These are phyloP conservation scores for Mychonastes homosphaera DNA, from an alignment of 139 green algal genomes.

Conservation along the genomic window DNA sequence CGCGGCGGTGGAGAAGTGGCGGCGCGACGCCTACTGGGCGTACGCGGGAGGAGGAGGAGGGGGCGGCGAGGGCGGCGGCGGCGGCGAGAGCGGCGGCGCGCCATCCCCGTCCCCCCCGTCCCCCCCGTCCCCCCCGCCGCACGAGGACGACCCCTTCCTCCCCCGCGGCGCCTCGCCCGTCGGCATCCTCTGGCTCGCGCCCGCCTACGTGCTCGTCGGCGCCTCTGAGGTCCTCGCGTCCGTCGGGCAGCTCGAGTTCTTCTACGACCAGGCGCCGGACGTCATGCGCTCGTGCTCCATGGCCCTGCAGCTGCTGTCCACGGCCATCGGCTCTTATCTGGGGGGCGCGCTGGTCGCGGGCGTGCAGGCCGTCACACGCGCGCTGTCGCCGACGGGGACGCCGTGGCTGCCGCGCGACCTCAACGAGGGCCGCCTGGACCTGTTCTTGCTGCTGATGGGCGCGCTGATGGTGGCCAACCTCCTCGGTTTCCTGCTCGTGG, in stretches of 20 bases:
- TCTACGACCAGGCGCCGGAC: conserved; percentile 86
- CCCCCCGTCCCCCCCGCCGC: too few relatives aligned
- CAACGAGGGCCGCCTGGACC: conserved; percentile 55
- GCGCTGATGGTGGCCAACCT: conserved; percentile 50
- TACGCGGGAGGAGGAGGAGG: background rate
- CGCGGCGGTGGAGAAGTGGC: conserved; percentile 51
- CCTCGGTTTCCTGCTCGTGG: conserved; percentile 53
- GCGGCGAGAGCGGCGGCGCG: background rate
- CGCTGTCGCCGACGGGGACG: conserved; percentile 16
- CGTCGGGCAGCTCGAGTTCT: conserved; percentile 91
- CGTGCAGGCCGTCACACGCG: conserved; percentile 24
- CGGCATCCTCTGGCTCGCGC: conserved; percentile 52
- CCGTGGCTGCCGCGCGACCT: conserved; percentile 49
- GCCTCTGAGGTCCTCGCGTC: conserved; percentile 74
- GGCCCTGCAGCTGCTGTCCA: conserved; percentile 72
- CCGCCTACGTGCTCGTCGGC: conserved; percentile 77
- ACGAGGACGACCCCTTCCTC: too few relatives aligned
- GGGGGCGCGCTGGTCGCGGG: conserved; percentile 49
- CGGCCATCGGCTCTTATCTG: conserved; percentile 71
- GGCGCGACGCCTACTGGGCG: conserved; percentile 41
- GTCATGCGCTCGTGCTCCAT: conserved; percentile 85
- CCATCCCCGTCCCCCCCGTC: background rate
- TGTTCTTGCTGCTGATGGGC: conserved; percentile 61
- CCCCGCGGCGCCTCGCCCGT: too few relatives aligned
- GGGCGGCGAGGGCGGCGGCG: conserved; percentile 9